These are phyloP conservation scores for Esteya vermicola DNA, from an alignment of 2,329 filamentous ascomycete species.

Conservation along the genomic window DNA sequence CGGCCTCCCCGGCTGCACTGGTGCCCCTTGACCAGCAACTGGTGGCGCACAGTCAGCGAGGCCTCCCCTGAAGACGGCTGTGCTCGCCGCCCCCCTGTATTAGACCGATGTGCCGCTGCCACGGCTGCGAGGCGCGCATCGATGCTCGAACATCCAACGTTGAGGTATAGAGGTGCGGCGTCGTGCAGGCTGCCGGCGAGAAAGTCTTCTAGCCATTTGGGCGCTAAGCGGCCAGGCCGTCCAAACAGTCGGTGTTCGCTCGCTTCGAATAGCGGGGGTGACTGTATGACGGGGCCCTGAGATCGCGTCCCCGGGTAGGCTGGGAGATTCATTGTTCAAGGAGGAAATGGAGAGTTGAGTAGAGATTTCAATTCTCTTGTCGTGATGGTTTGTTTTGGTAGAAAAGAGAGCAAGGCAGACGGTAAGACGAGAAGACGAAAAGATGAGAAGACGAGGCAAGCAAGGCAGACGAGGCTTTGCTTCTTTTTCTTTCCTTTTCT, in stretches of 20 bases:
- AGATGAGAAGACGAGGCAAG: too few relatives aligned
- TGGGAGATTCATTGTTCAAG: slow-evolving; percentile 8
- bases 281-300: slow-evolving; percentile 3
- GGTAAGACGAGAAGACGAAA: too few relatives aligned
- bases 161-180: slow-evolving; percentile 1
- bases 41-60: slow-evolving; percentile 5
- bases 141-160: slow-evolving; percentile 8
- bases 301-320: slow-evolving; percentile 6
- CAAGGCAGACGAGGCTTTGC: too few relatives aligned
- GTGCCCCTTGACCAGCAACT: slow-evolving; percentile 12
- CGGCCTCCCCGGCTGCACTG: slow-evolving; percentile 7
- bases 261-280: slow-evolving; percentile 5
- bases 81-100: too few relatives aligned
- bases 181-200: slow-evolving; percentile 6
- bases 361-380: too few relatives aligned
- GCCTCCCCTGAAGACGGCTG: too few relatives aligned
- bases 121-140: slow-evolving; percentile 2
- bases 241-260: slow-evolving; percentile 2
- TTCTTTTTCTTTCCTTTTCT: too few relatives aligned
- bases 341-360: too few relatives aligned
- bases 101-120: slow-evolving; percentile 7
- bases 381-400: too few relatives aligned
- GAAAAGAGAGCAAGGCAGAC: too few relatives aligned
- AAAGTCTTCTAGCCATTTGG: slow-evolving; percentile 12
- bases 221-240: slow-evolving; percentile 9